Base-by-base conservation (phyloP, 164 flowering plant genomes). In the Sextonia rubra region DNA sequence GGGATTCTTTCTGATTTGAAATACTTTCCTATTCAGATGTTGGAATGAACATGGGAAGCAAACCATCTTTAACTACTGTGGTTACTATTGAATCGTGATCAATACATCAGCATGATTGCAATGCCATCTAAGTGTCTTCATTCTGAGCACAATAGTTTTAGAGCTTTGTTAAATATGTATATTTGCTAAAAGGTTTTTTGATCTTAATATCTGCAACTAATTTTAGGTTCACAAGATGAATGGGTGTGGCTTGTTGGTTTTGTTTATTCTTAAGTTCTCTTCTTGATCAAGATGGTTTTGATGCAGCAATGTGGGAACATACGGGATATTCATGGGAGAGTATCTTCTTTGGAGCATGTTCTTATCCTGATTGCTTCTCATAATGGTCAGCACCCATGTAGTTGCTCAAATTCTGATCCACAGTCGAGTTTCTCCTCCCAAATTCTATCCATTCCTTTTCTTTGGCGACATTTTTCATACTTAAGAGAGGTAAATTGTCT, bases 371-470 rank as follows among this genome's bases (percentile, higher is more conserved):
- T 90, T 47, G 74, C 83, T 47, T 79, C 86, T 77, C 99, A 96
- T 77, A 73, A 82, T 77, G 91, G 89, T 78, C 85, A 84, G 75
- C 72, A 61, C 71, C 87, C 86, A 22, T 87, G 93, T 76, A 73
- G 29, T 48, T 93, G 99, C 74, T 76, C 81, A 60, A 76, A 68
- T 74, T 69, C 76, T 76, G 92, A 90, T 74, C 88, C 85, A 30
- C 78, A 66, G 55, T 82, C 84, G 86, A 86, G 93, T 75, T 93
- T 89, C 78, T 82, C 88, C 58, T 90, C 90, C 55, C 98, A 89
- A 76, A 87, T 96, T 73, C 90, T 96, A 62, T 83, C 94, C 30
- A 75, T 96, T 69, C 99, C 99, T 72, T 90, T 93, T 72, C 69
- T 93, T 72, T 93, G 99, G 99, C 65, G 71, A 52, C 77, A 81